Evolutionary conservation across 2,329 filamentous ascomycete genomes (phyloP), one percentile per base, ranked within the genome.

Genomic region (Parasarocladium wereldwijsianum): DNA sequence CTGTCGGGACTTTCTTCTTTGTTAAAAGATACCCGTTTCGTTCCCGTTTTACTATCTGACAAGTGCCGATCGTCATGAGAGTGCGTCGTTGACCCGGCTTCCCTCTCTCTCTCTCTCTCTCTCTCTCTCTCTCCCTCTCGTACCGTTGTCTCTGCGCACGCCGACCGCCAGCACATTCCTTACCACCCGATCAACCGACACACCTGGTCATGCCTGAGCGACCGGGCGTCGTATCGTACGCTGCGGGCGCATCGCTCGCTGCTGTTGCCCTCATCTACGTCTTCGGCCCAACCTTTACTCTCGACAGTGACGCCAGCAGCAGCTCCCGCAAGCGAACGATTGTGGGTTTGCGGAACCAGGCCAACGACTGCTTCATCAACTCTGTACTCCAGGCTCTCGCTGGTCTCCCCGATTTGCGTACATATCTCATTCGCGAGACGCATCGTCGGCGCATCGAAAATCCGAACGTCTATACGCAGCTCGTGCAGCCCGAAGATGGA

Each of bases 341-440:
- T 24, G 85, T 96, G 32, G 90, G 90, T 22, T 66, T 96, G 33
- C 64, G 66, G 31, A 98, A 98, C 54, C 76, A 83, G 7, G 90
- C 87, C 41, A 98, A 98, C 55, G 90, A 90, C 54, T 90, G 82
- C 60, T 90, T 87, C 55, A 94, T 96, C 60, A 98, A 98, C 55
- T 93, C 85, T 15, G 80, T 93, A 13, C 70, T 98, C 20, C 90
- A 98, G 58, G 85, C 84, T 6, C 66, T 98, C 24, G 87, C 90
- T 10, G 90, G 90, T 3, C 63, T 96, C 18, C 81, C 80, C 29
- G 85, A 96, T 50, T 62, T 98, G 46, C 76, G 90, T 38, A 57
- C 90, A 41, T 98, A 94, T 57, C 62, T 98, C 37, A 94, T 96
- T 46, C 72, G 84, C 41, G 87, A 96, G 57, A 78, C 81, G 19